phyloP scores from a whole-genome alignment of 1,284 basidiomycete genomes.

The Heliocybe sulcata region DNA sequence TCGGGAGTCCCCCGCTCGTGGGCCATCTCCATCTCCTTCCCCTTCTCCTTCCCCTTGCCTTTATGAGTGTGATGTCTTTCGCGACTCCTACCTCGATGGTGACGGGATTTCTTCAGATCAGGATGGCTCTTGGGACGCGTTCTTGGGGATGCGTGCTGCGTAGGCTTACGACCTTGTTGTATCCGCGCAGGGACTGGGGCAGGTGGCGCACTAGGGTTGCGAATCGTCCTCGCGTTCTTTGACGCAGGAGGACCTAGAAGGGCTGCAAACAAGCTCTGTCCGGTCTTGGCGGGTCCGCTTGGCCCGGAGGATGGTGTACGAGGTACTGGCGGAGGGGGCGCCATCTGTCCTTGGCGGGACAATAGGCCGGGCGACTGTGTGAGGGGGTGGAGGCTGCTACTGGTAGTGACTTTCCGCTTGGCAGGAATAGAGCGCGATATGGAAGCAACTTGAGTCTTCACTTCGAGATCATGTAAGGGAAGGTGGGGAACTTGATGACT shows the following conservation, averaged over 20 bases:
- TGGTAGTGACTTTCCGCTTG: conserved; percentile 42
- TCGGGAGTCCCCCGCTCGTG: conserved; percentile 63
- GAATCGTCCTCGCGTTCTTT: conserved; percentile 67
- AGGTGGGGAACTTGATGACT: conserved; percentile 59
- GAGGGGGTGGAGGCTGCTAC: conserved; percentile 40
- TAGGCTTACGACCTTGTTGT: conserved; percentile 5
- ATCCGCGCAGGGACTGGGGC: conserved; percentile 39
- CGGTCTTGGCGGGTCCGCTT: conserved; percentile 19
- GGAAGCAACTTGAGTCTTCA: conserved; percentile 38
- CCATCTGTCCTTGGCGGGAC: conserved; percentile 33
- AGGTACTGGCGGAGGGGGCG: conserved; percentile 37
- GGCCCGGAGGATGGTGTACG: conserved; percentile 24
- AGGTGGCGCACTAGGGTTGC: conserved; percentile 65
- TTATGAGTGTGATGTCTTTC: conserved; percentile 31
- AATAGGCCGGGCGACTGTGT: conserved; percentile 30
- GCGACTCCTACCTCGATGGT: conserved; percentile 18
- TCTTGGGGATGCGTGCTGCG: conserved; percentile 13
- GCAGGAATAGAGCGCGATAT: conserved; percentile 41
- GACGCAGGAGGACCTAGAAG: conserved; percentile 67
- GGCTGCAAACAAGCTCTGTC: conserved; percentile 62
- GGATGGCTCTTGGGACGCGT: conserved; percentile 16
- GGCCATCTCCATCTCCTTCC: no score
- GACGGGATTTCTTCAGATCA: conserved; percentile 31
- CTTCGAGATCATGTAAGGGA: conserved; percentile 63
- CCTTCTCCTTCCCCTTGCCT: conserved; percentile 40